phyloP scores from a whole-genome alignment of 495 filamentous ascomycete species.

The Xylaria grammica region DNA sequence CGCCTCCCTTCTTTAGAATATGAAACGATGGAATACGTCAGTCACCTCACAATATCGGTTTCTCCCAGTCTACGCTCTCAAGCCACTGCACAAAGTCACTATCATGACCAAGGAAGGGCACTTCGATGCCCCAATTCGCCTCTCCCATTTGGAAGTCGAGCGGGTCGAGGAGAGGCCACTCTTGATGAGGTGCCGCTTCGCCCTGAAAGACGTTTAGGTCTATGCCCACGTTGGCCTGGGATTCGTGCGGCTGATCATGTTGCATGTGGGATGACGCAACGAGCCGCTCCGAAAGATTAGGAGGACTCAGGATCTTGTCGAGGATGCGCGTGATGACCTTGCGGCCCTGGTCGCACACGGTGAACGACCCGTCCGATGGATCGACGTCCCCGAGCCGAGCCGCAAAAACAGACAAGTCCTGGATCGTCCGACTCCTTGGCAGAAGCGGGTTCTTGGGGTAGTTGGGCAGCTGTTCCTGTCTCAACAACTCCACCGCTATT shows the following conservation, averaged over 20 bases:
- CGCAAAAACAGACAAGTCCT: constrained; percentile 40
- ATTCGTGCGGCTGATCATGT: constrained; percentile 15
- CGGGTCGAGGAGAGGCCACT: constrained; percentile 20
- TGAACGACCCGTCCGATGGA: constrained; percentile 34
- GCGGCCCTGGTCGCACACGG: constrained; percentile 38
- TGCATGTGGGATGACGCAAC: constrained; percentile 14
- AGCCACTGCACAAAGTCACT: constrained; percentile 44
- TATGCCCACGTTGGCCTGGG: constrained; percentile 8
- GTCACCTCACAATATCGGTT: constrained; percentile 11
- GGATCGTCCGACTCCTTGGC: constrained; percentile 40
- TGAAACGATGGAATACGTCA: not conserved
- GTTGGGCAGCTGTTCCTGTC: constrained; percentile 48
- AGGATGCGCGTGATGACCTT: constrained; percentile 41
- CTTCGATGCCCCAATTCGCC: constrained; percentile 33
- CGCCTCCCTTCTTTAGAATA: not conserved
- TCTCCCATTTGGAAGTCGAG: constrained; percentile 33
- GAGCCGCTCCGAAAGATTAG: constrained; percentile 12
- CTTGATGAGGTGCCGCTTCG: constrained; percentile 20
- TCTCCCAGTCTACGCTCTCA: constrained; percentile 40
- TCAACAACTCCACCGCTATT: constrained; percentile 49
- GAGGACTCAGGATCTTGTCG: constrained; percentile 42
- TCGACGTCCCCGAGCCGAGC: constrained; percentile 35
- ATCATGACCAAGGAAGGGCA: constrained; percentile 36
- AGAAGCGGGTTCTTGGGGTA: constrained; percentile 45
- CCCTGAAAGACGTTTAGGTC: constrained; percentile 18